Conservation (phyloP, 1,139 yeast genomes). For the Candida glucosophila region DNA sequence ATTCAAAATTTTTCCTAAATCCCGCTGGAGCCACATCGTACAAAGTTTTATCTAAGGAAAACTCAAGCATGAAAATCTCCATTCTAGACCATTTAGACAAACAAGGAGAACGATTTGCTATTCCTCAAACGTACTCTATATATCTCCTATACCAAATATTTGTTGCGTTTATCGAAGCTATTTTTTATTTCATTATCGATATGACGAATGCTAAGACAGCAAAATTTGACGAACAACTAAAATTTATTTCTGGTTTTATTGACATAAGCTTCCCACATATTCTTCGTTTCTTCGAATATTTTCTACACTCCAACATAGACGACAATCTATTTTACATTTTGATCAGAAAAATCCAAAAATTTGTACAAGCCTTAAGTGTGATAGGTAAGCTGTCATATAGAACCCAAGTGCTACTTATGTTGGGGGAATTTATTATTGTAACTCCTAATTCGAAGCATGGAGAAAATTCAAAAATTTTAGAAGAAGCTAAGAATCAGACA, state of each 20-base stretch:
- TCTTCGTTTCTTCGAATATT: slow-evolving; percentile 38
- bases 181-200: slow-evolving; percentile 46
- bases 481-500: no score
- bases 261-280: slow-evolving; percentile 38
- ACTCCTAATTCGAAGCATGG: no score
- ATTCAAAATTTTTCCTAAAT: no score
- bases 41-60: slow-evolving; percentile 19
- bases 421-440: no score
- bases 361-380: slow-evolving; percentile 79
- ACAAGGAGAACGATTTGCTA: slow-evolving; percentile 51
- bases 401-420: slow-evolving; percentile 55
- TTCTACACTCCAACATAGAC: slow-evolving; percentile 60
- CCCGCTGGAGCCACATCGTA: no score
- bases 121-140: slow-evolving; percentile 56
- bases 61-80: slow-evolving; percentile 38
- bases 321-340: slow-evolving; percentile 53
- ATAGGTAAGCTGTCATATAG: slow-evolving; percentile 47
- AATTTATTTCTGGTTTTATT: slow-evolving; percentile 31
- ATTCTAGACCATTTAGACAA: slow-evolving; percentile 75
- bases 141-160: slow-evolving; percentile 51
- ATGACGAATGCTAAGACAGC: slow-evolving; percentile 18
- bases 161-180: slow-evolving; percentile 56
- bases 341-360: slow-evolving; percentile 67
- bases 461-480: no score
- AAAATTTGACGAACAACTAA: slow-evolving; percentile 26